A percentile compares a stretch with the other conserved stretches of the same genome.
These are phyloP conservation scores for Kwoniella pini DNA, from an alignment of 768 basidiomycete species.

Conservation along the genomic window DNA sequence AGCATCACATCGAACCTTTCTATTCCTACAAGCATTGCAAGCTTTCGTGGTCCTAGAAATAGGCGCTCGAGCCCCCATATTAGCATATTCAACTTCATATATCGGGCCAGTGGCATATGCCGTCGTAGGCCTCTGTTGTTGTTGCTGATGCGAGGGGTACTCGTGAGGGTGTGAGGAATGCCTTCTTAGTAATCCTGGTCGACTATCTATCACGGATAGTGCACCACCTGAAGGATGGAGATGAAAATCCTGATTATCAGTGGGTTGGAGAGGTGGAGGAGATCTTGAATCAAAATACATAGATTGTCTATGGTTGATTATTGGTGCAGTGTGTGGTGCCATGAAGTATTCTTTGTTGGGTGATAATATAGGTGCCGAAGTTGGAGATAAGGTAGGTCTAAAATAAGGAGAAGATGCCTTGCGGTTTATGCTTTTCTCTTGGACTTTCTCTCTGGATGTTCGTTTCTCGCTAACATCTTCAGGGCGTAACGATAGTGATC, in stretches of 20 bases:
- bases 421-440: neutral
- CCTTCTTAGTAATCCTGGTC: conserved; percentile 34
- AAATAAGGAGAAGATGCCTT: neutral
- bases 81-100: conserved; percentile 15
- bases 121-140: conserved; percentile 4
- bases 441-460: neutral
- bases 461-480: neutral
- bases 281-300: conserved; percentile 17
- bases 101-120: conserved; percentile 19
- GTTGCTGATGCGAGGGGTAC: conserved; percentile 12
- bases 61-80: conserved; percentile 40
- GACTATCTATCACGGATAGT: neutral
- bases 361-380: neutral
- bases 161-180: conserved; percentile 44
- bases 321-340: conserved; percentile 15
- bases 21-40: conserved; percentile 50
- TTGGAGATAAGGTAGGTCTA: neutral
- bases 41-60: conserved; percentile 53
- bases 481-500: neutral
- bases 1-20: conserved; percentile 53
- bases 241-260: neutral
- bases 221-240: neutral
- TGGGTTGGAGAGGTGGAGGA: neutral
- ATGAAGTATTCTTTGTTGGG: neutral
- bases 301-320: conserved; percentile 8